Base-by-base conservation (phyloP, 805 yeast species). In the Kregervanrija pseudodelftensis region DNA sequence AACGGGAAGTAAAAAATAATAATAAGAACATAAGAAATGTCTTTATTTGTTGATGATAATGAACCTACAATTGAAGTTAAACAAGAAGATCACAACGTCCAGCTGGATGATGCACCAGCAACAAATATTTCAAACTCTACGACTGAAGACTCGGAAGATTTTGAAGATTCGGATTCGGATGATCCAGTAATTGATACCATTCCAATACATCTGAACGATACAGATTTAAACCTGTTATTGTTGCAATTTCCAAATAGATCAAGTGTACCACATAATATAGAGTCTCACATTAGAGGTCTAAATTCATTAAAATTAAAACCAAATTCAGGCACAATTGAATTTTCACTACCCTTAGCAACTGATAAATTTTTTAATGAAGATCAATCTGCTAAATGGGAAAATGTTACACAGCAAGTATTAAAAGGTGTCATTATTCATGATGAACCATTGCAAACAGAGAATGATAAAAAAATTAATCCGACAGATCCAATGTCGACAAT, bases 341-440 rank as follows among this genome's bases (percentile, higher is more conserved):
- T 90, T 33, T 86, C 83, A 48, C 67, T 85, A 7, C 95, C 96
- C 11, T 64, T 87, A 41, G 83, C 83, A 43, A 83, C 86, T 0
- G 55, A 67, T 5, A 73, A 72, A 37, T 88, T 84, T 55, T 86
- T 79, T 57, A 91, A 89, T 58, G 71, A 66, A 36, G 65, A 72
- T 11, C 82, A 80, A 54, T 72, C 82, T 7, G 79, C 72, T 17
- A 73, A 75, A 43, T 85, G 95, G 90, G 70, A 75, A 8, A 68
- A 73, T 1, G 74, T 82, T 7, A 68, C 69, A 15, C 69, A 67
- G 33, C 95, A 89, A 55, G 70, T 79, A 1, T 66, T 85, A 40
- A 77, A 74, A 38, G 97, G 97, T 7, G 88, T 85, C 0, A 67
- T 87, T 37, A 72, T 73, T 16, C 63, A 65, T 4, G 68, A 75